Base-by-base conservation (phyloP, 441 rosid species). In the Cnidoscolus chayamansa region DNA sequence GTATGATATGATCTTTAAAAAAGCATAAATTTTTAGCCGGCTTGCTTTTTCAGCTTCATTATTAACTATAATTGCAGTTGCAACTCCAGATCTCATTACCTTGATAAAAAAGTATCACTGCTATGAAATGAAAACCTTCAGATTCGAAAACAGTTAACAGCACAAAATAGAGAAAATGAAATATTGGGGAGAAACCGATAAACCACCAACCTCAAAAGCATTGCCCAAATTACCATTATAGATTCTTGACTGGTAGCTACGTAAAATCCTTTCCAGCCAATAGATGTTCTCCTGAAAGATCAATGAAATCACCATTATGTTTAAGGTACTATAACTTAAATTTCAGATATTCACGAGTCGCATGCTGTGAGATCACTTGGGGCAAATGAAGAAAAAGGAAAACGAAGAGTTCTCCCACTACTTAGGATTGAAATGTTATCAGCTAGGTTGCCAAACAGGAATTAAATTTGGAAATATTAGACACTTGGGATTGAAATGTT, bases 221-320 rank as follows among this genome's bases (percentile, higher is more conserved):
- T 84, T 66, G 57, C 93, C 93, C 55, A 88, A 66, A 72, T 91
- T 89, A 63, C 95, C 89, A 12, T 88, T 71, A 65, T 94, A 94
- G 31, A 89, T 84, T 82, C 97, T 90, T 50, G 98, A 89, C 77
- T 91, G 97, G 78, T 94, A 91, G 75, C 96, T 88, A 53, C 88
- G 85, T 63, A 94, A 76, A 76, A 94, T 87, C 81, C 88, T 84
- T 62, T 89, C 93, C 72, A 91, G 81, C 97, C 97, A 91, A 81
- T 86, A 86, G 76, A 84, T 84, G 49, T 94, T 94, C 81, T 94
- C 96, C 98, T 94, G 87, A 78, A 84, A 82, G 77, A 78, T 74
- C 48, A 12, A n/a, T 67, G 37, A 37, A 63, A 74, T 71, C 72
- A 64, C 45, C 25, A 71, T 54, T 32, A 61, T 40, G n/a, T 43